Percentiles rank a stretch among this genome's conserved stretches.
These are phyloP conservation scores for Cryptosporidium ubiquitum DNA, from an alignment of 169 alveolate species.

Conservation along the genomic window DNA sequence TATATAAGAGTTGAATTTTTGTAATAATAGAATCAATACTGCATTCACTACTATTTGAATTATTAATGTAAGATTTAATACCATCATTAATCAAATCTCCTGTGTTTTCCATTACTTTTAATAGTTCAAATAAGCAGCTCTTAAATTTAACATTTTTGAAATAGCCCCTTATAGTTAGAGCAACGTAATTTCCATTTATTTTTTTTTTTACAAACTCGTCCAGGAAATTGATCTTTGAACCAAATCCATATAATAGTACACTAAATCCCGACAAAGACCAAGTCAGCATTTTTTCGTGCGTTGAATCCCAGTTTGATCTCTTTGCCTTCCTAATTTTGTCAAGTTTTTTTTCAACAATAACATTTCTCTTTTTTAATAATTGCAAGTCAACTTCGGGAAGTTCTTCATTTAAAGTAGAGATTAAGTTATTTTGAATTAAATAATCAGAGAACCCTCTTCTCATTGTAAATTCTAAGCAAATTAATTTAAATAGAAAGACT, in stretches of 20 bases:
- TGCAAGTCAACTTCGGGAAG: slow-evolving; percentile 8
- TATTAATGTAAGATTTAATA: neutral
- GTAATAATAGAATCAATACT: slow-evolving; percentile 28
- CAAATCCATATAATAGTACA: slow-evolving; percentile 54
- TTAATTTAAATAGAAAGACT: neutral
- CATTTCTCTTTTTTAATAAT: neutral
- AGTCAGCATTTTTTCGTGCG: neutral
- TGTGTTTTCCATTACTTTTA: neutral
- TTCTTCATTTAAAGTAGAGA: neutral
- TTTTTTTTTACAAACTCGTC: slow-evolving; percentile 33
- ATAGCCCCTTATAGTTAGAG: slow-evolving; percentile 49
- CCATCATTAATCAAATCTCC: neutral
- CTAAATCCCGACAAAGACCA: slow-evolving; percentile 70
- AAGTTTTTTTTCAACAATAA: neutral
- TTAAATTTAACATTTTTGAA: slow-evolving; percentile 43
- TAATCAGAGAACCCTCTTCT: slow-evolving; percentile 47
- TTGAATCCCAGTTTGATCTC: neutral
- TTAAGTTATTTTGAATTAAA: neutral
- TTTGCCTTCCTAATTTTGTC: neutral
- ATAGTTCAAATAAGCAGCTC: slow-evolving; percentile 26
- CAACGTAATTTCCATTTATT: slow-evolving; percentile 1
- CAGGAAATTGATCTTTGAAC: slow-evolving; percentile 31
- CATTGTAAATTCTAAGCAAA: neutral
- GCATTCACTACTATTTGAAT: neutral
- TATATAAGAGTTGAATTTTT: slow-evolving; percentile 4